These are phyloP conservation scores for Mediolabrus comicus DNA, from an alignment of 108 stramenopile species.

Conservation along the genomic window DNA sequence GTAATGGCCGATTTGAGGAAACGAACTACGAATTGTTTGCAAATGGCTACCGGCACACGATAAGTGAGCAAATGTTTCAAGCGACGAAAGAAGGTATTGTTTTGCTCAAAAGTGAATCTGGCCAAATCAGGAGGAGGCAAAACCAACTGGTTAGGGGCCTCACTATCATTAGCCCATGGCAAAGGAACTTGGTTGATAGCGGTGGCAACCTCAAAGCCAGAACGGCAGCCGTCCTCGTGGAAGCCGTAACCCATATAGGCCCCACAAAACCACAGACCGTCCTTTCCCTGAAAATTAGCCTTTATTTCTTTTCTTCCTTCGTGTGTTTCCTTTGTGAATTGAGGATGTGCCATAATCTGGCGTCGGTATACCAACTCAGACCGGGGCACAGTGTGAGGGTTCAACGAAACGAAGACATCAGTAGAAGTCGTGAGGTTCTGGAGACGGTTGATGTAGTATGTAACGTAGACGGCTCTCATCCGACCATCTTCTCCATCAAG, in stretches of 20 bases:
- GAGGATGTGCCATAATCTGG: slow-evolving; percentile 82
- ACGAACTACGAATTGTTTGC: slow-evolving; percentile 51
- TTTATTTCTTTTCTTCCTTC: slow-evolving; percentile 62
- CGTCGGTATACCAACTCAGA: slow-evolving; percentile 51
- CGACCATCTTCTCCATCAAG: slow-evolving; percentile 66
- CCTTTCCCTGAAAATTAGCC: slow-evolving; percentile 65
- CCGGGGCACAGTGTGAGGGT: slow-evolving; percentile 78
- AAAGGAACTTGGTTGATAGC: slow-evolving; percentile 58
- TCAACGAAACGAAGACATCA: slow-evolving; percentile 92
- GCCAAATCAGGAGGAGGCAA: slow-evolving; percentile 69
- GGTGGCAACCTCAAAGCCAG: slow-evolving; percentile 82
- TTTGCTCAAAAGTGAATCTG: slow-evolving; percentile 27
- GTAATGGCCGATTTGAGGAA: slow-evolving; percentile 71
- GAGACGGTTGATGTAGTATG: slow-evolving; percentile 95
- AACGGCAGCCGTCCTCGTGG: slow-evolving; percentile 95
- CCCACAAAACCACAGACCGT: slow-evolving; percentile 91
- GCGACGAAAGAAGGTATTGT: slow-evolving; percentile 21
- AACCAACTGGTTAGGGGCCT: slow-evolving; percentile 23
- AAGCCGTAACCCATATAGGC: slow-evolving; percentile 96
- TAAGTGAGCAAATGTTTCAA: slow-evolving; percentile 51
- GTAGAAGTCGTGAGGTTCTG: slow-evolving; percentile 73
- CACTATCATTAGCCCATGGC: slow-evolving; percentile 56
- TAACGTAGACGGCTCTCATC: slow-evolving; percentile 87
- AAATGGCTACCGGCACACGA: slow-evolving; percentile 68
- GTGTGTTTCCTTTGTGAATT: slow-evolving; percentile 76